Evolutionary conservation across 139 green algal genomes (phyloP).

Genomic region (Chlorella sp.): DNA sequence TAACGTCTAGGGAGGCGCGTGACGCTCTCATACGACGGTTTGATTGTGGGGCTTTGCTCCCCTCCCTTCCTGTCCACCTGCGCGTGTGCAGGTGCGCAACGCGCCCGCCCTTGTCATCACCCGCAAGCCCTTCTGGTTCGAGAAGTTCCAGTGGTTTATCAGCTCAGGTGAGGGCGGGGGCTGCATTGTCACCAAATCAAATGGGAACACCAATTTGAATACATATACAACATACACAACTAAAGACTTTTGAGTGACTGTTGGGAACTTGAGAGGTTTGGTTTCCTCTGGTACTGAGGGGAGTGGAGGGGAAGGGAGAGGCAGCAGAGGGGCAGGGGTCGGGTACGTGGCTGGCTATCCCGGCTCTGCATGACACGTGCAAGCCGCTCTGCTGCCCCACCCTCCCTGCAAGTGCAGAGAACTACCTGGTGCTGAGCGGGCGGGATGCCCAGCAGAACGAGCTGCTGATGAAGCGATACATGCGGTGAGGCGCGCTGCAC

Average conservation of each 20-base stretch:
- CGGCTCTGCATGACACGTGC: no score
- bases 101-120: conserved; percentile 46
- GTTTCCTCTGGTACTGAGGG: no score
- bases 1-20: no score
- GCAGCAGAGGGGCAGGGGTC: not conserved
- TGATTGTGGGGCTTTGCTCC: no score
- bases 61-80: not conserved
- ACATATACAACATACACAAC: no score
- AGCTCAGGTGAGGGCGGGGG: conserved; percentile 45
- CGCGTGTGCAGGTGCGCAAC: conserved; percentile 32
- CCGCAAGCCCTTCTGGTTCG: conserved; percentile 95
- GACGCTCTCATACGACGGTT: no score
- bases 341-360: no score
- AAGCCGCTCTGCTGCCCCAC: not conserved
- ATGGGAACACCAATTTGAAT: no score
- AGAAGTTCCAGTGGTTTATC: conserved; percentile 95
- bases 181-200: no score
- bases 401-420: conserved; percentile 62
- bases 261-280: not conserved
- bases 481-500: conserved; percentile 27
- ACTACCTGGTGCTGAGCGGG: conserved; percentile 93
- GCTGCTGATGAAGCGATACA: conserved; percentile 91
- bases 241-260: no score
- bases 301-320: no score
- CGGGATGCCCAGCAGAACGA: conserved; percentile 97